phyloP scores from a whole-genome alignment of 2,329 filamentous ascomycete genomes.

The Emmonsiellopsis sp. region DNA sequence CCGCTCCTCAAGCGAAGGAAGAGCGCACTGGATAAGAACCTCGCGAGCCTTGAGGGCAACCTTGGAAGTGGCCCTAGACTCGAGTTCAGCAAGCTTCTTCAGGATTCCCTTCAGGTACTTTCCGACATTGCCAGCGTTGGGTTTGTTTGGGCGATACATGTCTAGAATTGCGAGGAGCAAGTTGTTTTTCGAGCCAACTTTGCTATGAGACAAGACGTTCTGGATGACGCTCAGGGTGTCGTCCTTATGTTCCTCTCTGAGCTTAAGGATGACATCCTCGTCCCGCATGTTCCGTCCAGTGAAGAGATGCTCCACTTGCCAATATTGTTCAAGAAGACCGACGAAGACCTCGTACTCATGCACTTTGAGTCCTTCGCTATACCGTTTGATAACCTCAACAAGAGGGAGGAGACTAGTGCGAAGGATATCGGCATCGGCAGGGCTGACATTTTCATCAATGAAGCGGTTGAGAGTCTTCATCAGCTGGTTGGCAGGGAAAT shows the following conservation, averaged over 20 bases:
- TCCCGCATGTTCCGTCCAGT: conserved; percentile 76
- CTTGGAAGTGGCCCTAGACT: conserved; percentile 80
- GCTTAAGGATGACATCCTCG: conserved; percentile 85
- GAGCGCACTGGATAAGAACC: conserved; percentile 91
- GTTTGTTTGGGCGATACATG: conserved; percentile 90
- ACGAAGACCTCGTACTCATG: conserved; percentile 81
- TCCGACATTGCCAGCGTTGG: conserved; percentile 75
- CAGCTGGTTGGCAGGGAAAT: conserved; percentile 88
- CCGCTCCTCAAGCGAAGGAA: conserved; percentile 92
- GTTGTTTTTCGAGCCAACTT: conserved; percentile 88
- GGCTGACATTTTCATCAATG: conserved; percentile 72
- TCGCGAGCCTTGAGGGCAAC: conserved; percentile 95
- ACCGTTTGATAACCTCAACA: conserved; percentile 66
- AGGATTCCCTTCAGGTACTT: conserved; percentile 79
- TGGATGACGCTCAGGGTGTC: conserved; percentile 77
- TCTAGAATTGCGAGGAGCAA: conserved; percentile 85
- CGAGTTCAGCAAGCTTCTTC: conserved; percentile 80
- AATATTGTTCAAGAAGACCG: conserved; percentile 71
- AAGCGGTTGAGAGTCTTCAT: conserved; percentile 79
- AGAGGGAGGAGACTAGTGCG: conserved; percentile 67
- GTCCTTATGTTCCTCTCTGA: conserved; percentile 94
- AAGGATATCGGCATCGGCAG: conserved; percentile 64
- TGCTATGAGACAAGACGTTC: conserved; percentile 86
- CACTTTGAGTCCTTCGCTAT: conserved; percentile 78
- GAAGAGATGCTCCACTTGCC: conserved; percentile 76